Conservation (phyloP, 305 asterid genomes). For the Fraxinus ornus region DNA sequence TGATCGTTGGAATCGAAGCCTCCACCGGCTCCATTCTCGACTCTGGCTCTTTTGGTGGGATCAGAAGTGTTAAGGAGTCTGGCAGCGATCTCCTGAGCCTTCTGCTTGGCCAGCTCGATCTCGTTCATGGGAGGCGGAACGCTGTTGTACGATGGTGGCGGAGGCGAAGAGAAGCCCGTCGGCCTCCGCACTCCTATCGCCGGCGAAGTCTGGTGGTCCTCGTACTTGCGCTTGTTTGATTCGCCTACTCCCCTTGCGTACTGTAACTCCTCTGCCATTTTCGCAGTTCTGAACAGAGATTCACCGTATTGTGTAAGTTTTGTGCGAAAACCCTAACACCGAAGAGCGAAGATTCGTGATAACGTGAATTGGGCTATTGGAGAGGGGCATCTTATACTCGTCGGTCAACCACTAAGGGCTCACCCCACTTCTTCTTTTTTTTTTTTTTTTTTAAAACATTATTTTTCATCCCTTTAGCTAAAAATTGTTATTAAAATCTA, state of each 20-base stretch:
- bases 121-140: constrained; percentile 78
- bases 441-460: too few relatives aligned
- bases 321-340: not conserved
- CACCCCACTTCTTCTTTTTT: too few relatives aligned
- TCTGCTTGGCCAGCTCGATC: constrained; percentile 82
- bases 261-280: constrained; percentile 50
- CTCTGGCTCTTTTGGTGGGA: constrained; percentile 62
- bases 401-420: not conserved
- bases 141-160: constrained; percentile 56
- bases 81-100: constrained; percentile 83
- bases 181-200: constrained; percentile 59
- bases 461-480: too few relatives aligned
- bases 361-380: not conserved
- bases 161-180: constrained; percentile 57
- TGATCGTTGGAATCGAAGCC: constrained; percentile 54
- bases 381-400: not conserved
- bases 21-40: constrained; percentile 60
- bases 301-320: not conserved
- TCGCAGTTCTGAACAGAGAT: not conserved
- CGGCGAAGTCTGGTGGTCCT: constrained; percentile 54
- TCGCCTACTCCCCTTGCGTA: constrained; percentile 43
- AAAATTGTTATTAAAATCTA: too few relatives aligned
- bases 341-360: not conserved
- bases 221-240: constrained; percentile 72
- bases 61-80: constrained; percentile 63